Conservation (phyloP, 2,329 filamentous ascomycete genomes). For the Zymoseptoria pseudotritici region DNA sequence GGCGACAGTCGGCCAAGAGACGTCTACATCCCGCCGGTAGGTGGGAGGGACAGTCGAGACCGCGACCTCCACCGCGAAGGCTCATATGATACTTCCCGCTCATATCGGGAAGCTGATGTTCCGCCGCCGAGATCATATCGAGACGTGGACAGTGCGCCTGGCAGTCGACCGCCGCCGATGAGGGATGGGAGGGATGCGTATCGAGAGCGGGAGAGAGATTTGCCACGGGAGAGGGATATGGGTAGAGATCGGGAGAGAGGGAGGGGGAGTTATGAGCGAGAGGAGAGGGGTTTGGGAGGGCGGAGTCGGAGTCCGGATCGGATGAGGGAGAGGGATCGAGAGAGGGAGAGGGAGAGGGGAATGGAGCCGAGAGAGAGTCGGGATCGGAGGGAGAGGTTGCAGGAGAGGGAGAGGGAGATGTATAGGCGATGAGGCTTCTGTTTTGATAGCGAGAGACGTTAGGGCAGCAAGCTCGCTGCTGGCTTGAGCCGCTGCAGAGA, state of each 20-base stretch:
- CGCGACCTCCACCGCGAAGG: conserved; percentile 6
- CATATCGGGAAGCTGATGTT: conserved; percentile 15
- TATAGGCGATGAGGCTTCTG: conserved; percentile 29
- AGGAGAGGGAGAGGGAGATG: conserved; percentile 31
- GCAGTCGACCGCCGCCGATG: conserved; percentile 6
- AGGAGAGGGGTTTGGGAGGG: conserved; percentile 4
- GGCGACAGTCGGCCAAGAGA: conserved; percentile 13
- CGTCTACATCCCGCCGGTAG: neutral
- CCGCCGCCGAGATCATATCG: conserved; percentile 13
- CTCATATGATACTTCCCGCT: conserved; percentile 4
- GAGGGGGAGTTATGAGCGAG: neutral
- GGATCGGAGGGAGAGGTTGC: conserved; percentile 26
- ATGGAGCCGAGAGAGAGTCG: conserved; percentile 23
- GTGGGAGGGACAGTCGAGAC: conserved; percentile 17
- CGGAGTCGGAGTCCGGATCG: neutral
- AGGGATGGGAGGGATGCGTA: conserved; percentile 15
- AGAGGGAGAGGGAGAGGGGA: conserved; percentile 20
- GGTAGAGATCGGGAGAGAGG: neutral
- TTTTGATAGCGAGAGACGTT: too few species aligned
- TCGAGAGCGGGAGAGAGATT: neutral
- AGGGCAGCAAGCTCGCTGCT: too few species aligned
- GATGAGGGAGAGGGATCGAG: conserved; percentile 10
- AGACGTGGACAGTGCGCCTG: conserved; percentile 6
- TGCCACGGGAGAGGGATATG: neutral
- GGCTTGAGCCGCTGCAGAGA: too few species aligned